These are phyloP conservation scores for Beauveria asiatica DNA, from an alignment of 2,329 filamentous ascomycete genomes.

Conservation along the genomic window DNA sequence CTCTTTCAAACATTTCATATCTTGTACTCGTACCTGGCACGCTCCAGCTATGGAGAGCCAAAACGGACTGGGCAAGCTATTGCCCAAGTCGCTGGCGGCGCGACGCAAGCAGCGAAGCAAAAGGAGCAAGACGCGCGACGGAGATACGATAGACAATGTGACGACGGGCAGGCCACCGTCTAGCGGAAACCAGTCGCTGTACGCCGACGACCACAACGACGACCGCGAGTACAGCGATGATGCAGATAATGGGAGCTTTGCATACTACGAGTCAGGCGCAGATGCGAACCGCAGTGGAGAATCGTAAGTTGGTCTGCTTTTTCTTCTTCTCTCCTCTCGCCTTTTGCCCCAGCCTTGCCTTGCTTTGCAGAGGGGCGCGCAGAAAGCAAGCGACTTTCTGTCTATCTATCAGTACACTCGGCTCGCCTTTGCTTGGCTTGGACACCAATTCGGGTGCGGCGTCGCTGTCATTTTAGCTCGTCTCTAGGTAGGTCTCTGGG, in stretches of 20 bases:
- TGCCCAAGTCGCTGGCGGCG: constrained; percentile 42
- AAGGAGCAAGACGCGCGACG: constrained; percentile 31
- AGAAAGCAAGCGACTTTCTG: too few species aligned
- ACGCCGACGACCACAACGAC: constrained; percentile 18
- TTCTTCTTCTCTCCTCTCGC: constrained; percentile 12
- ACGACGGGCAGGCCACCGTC: constrained; percentile 11
- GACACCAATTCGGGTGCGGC: background rate
- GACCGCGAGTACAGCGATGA: constrained; percentile 27
- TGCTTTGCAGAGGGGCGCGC: constrained; percentile 6
- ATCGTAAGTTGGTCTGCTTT: constrained; percentile 15
- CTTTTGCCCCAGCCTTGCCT: constrained; percentile 11
- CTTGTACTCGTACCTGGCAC: background rate
- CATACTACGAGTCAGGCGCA: constrained; percentile 26
- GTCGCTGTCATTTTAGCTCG: background rate
- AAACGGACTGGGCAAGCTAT: constrained; percentile 40
- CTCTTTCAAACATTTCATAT: constrained; percentile 3
- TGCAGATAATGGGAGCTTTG: constrained; percentile 24
- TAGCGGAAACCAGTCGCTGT: constrained; percentile 16
- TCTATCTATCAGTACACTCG: too few species aligned
- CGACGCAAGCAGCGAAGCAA: constrained; percentile 41
- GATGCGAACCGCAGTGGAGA: constrained; percentile 20
- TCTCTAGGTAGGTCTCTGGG: too few species aligned
- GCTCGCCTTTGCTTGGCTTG: background rate
- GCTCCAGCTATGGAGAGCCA: constrained; percentile 7
- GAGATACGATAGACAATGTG: background rate